phyloP scores from a whole-genome alignment of 192 early-diverging fungal genomes.

The Linnemannia hyalina region DNA sequence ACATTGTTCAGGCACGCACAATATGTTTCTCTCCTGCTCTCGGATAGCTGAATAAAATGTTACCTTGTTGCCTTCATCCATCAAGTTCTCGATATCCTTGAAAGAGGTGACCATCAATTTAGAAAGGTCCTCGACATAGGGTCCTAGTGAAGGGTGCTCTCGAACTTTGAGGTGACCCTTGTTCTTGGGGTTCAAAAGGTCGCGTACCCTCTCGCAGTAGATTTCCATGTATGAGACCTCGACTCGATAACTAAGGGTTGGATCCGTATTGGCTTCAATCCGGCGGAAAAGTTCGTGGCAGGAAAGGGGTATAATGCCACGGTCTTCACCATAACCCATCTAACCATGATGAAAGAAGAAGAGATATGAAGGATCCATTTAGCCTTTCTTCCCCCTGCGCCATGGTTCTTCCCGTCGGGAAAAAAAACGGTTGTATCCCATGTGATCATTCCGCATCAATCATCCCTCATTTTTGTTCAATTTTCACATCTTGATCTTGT shows the following conservation, averaged over 20 bases:
- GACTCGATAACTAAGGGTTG: conserved; percentile 69
- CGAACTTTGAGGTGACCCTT: conserved; percentile 85
- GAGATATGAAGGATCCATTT: background rate
- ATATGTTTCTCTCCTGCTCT: background rate
- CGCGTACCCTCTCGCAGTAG: conserved; percentile 87
- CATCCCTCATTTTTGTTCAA: background rate
- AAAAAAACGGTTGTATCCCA: background rate
- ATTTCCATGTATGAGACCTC: conserved; percentile 95
- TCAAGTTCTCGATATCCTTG: conserved; percentile 77
- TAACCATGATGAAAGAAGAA: conserved; percentile 15
- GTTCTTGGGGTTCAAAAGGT: conserved; percentile 83
- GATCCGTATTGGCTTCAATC: conserved; percentile 63
- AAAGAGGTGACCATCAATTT: conserved; percentile 85
- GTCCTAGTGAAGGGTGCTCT: conserved; percentile 83
- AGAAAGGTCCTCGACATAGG: conserved; percentile 94
- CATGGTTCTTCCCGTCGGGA: conserved; percentile 11
- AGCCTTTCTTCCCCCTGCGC: background rate
- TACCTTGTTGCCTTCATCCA: conserved; percentile 87
- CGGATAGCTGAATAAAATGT: background rate
- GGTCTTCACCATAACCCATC: conserved; percentile 82
- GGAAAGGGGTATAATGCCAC: conserved; percentile 90
- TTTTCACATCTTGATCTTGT: conserved; percentile 1
- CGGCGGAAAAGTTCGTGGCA: conserved; percentile 83
- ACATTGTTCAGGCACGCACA: no score
- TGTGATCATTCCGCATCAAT: background rate